A percentile compares a stretch with the other conserved stretches of the same genome.
phyloP scores from a whole-genome alignment of 805 yeast genomes.

The Diddensiella transvaalensis region DNA sequence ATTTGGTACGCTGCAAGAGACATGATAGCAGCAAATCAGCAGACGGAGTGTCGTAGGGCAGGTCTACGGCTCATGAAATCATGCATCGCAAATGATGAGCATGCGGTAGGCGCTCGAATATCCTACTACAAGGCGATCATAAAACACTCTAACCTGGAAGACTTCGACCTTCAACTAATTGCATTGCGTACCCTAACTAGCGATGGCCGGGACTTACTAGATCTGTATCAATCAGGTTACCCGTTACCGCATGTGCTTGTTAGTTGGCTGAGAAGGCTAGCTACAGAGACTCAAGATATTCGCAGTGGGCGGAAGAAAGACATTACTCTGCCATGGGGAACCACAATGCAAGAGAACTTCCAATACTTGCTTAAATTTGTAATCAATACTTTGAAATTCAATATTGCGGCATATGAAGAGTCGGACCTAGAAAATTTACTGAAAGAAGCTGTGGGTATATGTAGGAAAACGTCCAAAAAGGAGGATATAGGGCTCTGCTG shows the following conservation, averaged over 20 bases:
- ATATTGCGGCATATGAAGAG: slow-evolving; percentile 44
- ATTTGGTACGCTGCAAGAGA: slow-evolving; percentile 69
- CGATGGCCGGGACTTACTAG: slow-evolving; percentile 50
- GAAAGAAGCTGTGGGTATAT: slow-evolving; percentile 36
- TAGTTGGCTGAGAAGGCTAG: slow-evolving; percentile 36
- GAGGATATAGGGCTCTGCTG: slow-evolving; percentile 39
- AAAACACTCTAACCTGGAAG: slow-evolving; percentile 46
- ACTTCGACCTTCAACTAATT: slow-evolving; percentile 47
- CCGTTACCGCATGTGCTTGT: slow-evolving; percentile 39
- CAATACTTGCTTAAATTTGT: slow-evolving; percentile 38
- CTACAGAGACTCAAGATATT: slow-evolving; percentile 30
- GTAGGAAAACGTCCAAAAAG: slow-evolving; percentile 39
- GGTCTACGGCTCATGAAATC: slow-evolving; percentile 51
- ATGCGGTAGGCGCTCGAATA: slow-evolving; percentile 45
- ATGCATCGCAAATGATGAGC: slow-evolving; percentile 55
- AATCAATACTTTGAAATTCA: slow-evolving; percentile 46
- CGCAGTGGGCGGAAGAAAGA: slow-evolving; percentile 29
- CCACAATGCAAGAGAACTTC: slow-evolving; percentile 29
- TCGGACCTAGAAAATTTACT: slow-evolving; percentile 37
- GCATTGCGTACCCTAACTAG: slow-evolving; percentile 48
- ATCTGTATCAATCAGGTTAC: slow-evolving; percentile 45
- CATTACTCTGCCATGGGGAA: slow-evolving; percentile 30
- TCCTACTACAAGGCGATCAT: slow-evolving; percentile 61
- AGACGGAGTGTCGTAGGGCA: slow-evolving; percentile 40
- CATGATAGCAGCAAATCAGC: slow-evolving; percentile 41